phyloP scores from a whole-genome alignment of 176 grass and related monocot species.

The Juncus inflexus region DNA sequence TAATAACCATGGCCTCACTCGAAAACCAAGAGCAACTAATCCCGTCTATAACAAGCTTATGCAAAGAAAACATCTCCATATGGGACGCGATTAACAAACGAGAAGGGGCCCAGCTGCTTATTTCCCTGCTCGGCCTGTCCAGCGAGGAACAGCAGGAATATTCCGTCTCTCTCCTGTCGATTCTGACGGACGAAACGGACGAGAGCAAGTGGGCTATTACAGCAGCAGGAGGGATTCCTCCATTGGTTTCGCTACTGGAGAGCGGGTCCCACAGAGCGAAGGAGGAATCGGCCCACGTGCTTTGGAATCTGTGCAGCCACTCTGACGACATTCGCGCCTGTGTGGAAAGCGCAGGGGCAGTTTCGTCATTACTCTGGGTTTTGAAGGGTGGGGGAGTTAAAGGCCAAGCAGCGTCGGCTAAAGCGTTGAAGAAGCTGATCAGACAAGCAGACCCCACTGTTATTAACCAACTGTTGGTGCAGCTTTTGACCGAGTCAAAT shows the following conservation, averaged over 20 bases:
- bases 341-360: conserved; percentile 84
- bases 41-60: conserved; percentile 59
- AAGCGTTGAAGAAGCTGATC: conserved; percentile 84
- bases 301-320: conserved; percentile 88
- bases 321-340: conserved; percentile 94
- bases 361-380: conserved; percentile 77
- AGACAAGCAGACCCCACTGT: conserved; percentile 62
- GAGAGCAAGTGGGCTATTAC: conserved; percentile 98
- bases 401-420: conserved; percentile 79
- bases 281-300: conserved; percentile 78
- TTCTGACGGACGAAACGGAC: conserved; percentile 90
- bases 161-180: conserved; percentile 81
- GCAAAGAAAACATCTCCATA: conserved; percentile 51
- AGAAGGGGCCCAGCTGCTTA: conserved; percentile 91
- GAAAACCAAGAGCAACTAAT: conserved; percentile 82
- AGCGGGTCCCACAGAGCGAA: conserved; percentile 83
- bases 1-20: conserved; percentile 78
- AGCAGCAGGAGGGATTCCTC: conserved; percentile 93
- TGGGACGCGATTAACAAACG: conserved; percentile 88
- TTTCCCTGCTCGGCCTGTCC: conserved; percentile 91
- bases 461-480: conserved; percentile 88
- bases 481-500: conserved; percentile 60
- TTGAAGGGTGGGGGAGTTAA: conserved; percentile 57
- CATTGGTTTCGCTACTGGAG: conserved; percentile 80
- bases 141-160: conserved; percentile 95